phyloP scores from a whole-genome alignment of 2,329 filamentous ascomycete genomes.

The Coniella vitis region DNA sequence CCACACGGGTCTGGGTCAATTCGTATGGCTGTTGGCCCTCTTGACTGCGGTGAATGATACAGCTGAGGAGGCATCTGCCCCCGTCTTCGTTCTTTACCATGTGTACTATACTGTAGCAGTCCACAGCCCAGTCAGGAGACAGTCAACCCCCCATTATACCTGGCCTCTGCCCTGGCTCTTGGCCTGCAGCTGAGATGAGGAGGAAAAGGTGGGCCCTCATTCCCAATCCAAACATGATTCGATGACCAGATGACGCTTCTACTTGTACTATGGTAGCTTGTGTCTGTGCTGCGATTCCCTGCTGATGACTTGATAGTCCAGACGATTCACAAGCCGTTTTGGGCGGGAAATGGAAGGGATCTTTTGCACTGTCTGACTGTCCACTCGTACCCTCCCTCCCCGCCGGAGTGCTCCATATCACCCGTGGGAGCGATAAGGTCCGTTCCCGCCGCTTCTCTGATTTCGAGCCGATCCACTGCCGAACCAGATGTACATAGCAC shows the following conservation, averaged over 20 bases:
- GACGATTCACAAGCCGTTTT: too few relatives aligned
- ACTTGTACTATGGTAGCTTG: too few relatives aligned
- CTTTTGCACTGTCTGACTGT: background rate
- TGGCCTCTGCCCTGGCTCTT: conserved; percentile 11
- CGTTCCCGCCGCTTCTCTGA: conserved; percentile 9
- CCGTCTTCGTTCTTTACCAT: too few relatives aligned
- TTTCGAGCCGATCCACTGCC: conserved; percentile 6
- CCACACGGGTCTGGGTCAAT: too few relatives aligned
- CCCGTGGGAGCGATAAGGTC: conserved; percentile 13
- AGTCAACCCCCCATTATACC: background rate
- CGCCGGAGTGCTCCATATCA: background rate
- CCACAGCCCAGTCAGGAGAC: too few relatives aligned
- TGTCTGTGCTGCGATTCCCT: too few relatives aligned
- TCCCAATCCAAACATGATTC: conserved; percentile 2
- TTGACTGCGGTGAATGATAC: background rate
- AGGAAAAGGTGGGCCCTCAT: conserved; percentile 8
- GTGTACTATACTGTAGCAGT: too few relatives aligned
- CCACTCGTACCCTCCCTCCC: background rate
- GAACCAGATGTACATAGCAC: background rate
- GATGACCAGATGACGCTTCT: too few relatives aligned
- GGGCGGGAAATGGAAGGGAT: background rate
- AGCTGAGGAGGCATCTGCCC: background rate
- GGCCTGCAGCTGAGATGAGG: conserved; percentile 14
- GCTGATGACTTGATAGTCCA: background rate
- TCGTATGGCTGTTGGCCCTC: too few relatives aligned